Evolutionary conservation across 108 stramenopile species (phyloP).

Genomic region (Fragilaria crotonensis): DNA sequence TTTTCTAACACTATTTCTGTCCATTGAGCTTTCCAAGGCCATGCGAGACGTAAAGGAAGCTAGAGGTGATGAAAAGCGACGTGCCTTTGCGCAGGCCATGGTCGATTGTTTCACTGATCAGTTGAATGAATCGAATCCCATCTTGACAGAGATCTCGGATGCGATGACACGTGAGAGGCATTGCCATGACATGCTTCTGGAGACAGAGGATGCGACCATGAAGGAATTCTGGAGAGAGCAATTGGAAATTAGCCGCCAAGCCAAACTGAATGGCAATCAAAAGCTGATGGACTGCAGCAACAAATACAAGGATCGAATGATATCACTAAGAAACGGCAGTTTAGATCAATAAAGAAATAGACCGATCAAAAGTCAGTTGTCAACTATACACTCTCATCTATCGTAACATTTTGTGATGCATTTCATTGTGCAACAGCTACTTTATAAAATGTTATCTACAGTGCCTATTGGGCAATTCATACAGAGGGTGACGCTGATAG

Average conservation of each 20-base stretch:
- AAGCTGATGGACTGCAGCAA: conserved; percentile 61
- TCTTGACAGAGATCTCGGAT: conserved; percentile 78
- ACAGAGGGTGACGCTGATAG: too few species aligned
- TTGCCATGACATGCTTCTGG: conserved; percentile 11
- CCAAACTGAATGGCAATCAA: conserved; percentile 45
- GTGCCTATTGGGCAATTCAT: too few species aligned
- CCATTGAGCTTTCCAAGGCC: conserved; percentile 82
- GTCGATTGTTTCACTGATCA: conserved; percentile 73
- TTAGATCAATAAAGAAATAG: too few species aligned
- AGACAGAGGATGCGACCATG: conserved; percentile 11
- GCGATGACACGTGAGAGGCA: conserved; percentile 78
- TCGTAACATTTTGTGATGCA: too few species aligned
- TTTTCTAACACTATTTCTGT: conserved; percentile 81
- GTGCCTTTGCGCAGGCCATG: conserved; percentile 29
- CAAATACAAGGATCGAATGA: conserved; percentile 74
- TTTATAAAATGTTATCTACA: too few species aligned
- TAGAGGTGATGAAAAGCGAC: conserved; percentile 5
- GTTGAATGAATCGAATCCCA: conserved; percentile 83
- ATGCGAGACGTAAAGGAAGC: conserved; percentile 64
- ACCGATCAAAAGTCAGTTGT: too few species aligned
- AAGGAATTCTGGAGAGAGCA: conserved; percentile 15
- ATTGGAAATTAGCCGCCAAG: conserved; percentile 29
- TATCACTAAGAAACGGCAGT: conserved; percentile 32
- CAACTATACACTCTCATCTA: too few species aligned
- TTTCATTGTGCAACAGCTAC: too few species aligned